Evolutionary conservation across 1,284 basidiomycete species (phyloP), one percentile per base, ranked within the genome.

Genomic region (Anthracocystis panici-leucophaei): DNA sequence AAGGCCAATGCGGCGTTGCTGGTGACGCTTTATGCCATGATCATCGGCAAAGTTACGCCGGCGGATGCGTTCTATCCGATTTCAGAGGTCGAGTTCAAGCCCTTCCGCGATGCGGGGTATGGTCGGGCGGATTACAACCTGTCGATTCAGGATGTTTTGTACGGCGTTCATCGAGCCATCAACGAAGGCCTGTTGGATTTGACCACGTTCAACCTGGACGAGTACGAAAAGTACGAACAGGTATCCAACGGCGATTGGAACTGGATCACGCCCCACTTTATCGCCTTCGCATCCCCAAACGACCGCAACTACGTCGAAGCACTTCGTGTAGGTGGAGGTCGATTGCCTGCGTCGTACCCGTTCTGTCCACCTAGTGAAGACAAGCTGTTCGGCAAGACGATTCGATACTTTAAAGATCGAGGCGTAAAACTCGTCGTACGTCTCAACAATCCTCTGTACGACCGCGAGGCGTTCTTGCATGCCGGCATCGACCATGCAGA

Each of bases 1-100:
- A 99, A 98, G 86, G 94, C 95, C 5, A 99, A 98, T 83, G 93
- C 96, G 3, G 95, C 95, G 0, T 87, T 98, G 40, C 87, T 99
- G 23, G 92, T 95, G 87, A 92, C 94, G 5, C 89, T 99, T 44
- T 99, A 95, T 86, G 73, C 81, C 21, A 92, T 98, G 90, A 94
- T 98, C 74, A 94, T 98, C 7, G 91, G 93, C 85, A 90, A 93
- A 71, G 91, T 91, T 65, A 89, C 92, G n/a, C 95, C 96, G 25
- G 96, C 94, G 90, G 93, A 97, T 85, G 94, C 94, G 2, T 95
- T 97, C 85, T 91, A 93, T 80, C 94, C 95, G 5, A 78, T 82
- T 59, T 75, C 76, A 53, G 72, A 81, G 65, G 84, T 95, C 48
- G 93, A 96, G 86, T 92, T 97, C 82, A 81, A 83, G 74, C 93